These are phyloP conservation scores for Colletotrichum endophyticum DNA, from an alignment of 2,329 filamentous ascomycete species.

Conservation along the genomic window DNA sequence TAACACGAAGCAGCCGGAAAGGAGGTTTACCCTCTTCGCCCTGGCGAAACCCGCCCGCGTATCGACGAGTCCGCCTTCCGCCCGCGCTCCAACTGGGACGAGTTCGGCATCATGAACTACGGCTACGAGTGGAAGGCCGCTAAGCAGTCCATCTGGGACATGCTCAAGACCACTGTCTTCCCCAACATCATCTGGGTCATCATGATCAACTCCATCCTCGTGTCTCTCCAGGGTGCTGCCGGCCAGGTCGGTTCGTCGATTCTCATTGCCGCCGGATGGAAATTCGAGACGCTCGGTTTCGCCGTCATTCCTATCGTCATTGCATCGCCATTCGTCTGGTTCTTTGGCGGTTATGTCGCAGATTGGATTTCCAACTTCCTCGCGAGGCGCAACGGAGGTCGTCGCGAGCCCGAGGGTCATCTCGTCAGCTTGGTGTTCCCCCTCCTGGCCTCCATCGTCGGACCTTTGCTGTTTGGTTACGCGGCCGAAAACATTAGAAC, in stretches of 20 bases:
- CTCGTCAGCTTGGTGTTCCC: slow-evolving; percentile 35
- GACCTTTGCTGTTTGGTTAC: slow-evolving; percentile 35
- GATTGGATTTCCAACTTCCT: slow-evolving; percentile 31
- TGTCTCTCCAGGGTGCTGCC: slow-evolving; percentile 32
- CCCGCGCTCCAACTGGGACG: slow-evolving; percentile 32
- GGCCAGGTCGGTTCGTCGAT: slow-evolving; percentile 26
- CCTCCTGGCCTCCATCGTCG: slow-evolving; percentile 29
- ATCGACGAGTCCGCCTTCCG: slow-evolving; percentile 21
- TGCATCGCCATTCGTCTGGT: slow-evolving; percentile 21
- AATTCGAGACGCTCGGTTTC: slow-evolving; percentile 33
- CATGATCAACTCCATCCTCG: slow-evolving; percentile 33
- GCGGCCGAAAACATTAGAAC: slow-evolving; percentile 26
- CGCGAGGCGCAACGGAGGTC: slow-evolving; percentile 29
- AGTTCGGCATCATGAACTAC: slow-evolving; percentile 35
- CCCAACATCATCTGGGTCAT: slow-evolving; percentile 39
- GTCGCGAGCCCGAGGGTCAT: slow-evolving; percentile 37
- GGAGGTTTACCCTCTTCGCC: slow-evolving; percentile 20
- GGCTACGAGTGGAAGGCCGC: slow-evolving; percentile 31
- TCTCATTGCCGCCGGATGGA: slow-evolving; percentile 28
- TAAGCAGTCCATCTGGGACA: slow-evolving; percentile 29
- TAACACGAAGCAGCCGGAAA: slow-evolving; percentile 15
- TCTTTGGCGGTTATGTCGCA: slow-evolving; percentile 33
- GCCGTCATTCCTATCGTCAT: slow-evolving; percentile 21
- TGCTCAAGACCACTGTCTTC: slow-evolving; percentile 35
- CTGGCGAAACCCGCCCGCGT: slow-evolving; percentile 21